phyloP scores from a whole-genome alignment of 768 basidiomycete genomes.

The Phallus indusiatus region DNA sequence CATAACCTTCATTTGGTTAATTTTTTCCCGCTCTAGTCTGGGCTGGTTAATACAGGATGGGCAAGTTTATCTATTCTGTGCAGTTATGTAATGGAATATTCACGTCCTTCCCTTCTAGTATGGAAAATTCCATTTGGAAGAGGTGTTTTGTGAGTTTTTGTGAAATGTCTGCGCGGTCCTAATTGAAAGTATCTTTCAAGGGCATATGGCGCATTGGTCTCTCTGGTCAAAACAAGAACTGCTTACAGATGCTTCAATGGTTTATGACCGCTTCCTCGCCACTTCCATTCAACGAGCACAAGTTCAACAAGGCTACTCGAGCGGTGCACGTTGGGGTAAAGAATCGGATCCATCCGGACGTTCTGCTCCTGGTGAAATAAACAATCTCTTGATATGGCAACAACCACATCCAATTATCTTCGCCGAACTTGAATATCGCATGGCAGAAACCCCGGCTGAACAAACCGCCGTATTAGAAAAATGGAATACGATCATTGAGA shows the following conservation, averaged over 20 bases:
- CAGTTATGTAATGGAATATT: neutral
- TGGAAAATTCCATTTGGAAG: constrained; percentile 54
- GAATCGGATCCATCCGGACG: constrained; percentile 55
- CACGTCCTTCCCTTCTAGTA: constrained; percentile 20
- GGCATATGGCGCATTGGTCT: constrained; percentile 49
- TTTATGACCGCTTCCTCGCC: constrained; percentile 40
- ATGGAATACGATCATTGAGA: constrained; percentile 42
- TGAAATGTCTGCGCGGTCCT: neutral
- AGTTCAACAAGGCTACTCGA: constrained; percentile 40
- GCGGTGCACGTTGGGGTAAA: constrained; percentile 55
- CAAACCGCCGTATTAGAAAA: constrained; percentile 30
- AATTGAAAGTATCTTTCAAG: neutral
- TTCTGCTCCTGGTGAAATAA: constrained; percentile 49
- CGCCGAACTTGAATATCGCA: constrained; percentile 47
- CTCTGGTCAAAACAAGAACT: constrained; percentile 54
- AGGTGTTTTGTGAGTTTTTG: constrained; percentile 36
- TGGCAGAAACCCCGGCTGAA: constrained; percentile 22
- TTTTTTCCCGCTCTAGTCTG: constrained; percentile 29
- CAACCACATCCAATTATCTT: constrained; percentile 52
- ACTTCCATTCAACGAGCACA: constrained; percentile 39
- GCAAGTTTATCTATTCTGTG: constrained; percentile 21
- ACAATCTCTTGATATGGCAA: constrained; percentile 55
- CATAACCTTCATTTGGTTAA: neutral
- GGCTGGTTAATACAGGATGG: constrained; percentile 48
- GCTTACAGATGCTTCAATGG: constrained; percentile 32